Evolutionary conservation across 306 rosid genomes (phyloP).

Genomic region (Cucurbita pepo): DNA sequence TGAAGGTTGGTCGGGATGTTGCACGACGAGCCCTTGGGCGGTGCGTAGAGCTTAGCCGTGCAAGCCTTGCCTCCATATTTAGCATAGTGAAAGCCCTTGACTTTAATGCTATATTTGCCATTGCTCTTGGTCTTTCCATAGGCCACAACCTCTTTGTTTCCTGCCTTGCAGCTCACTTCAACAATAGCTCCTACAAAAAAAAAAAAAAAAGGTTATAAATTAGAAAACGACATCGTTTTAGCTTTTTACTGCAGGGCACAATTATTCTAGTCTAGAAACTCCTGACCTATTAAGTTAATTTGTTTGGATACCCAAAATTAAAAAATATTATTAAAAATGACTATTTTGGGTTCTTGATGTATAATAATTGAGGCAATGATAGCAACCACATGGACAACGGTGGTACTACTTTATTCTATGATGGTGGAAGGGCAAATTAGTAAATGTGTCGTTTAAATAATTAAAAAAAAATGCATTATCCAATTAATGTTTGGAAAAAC

Average conservation of each 20-base stretch:
- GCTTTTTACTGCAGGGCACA: not conserved
- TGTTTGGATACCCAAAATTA: not conserved
- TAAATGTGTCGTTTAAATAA: not conserved
- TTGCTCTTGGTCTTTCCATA: slow-evolving; percentile 71
- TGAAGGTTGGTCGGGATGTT: slow-evolving; percentile 53
- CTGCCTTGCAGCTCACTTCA: slow-evolving; percentile 65
- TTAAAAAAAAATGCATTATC: not conserved
- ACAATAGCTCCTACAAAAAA: slow-evolving; percentile 47
- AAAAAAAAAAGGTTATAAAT: not conserved
- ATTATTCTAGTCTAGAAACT: not conserved
- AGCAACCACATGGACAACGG: not conserved
- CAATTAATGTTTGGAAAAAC: not conserved
- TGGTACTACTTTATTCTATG: not conserved
- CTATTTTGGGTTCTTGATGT: not conserved
- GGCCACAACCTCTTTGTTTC: slow-evolving; percentile 36
- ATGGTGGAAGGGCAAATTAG: not conserved
- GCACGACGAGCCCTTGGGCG: slow-evolving; percentile 66
- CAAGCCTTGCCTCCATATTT: slow-evolving; percentile 60
- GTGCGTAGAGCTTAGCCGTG: slow-evolving; percentile 58
- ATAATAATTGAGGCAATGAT: not conserved
- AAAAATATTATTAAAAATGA: not conserved
- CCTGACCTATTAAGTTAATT: not conserved
- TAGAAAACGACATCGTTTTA: not conserved
- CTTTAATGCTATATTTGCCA: slow-evolving; percentile 53
- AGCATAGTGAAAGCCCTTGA: slow-evolving; percentile 39